These are phyloP conservation scores for Mangifera indica DNA, from an alignment of 345 rosid species.

Conservation along the genomic window DNA sequence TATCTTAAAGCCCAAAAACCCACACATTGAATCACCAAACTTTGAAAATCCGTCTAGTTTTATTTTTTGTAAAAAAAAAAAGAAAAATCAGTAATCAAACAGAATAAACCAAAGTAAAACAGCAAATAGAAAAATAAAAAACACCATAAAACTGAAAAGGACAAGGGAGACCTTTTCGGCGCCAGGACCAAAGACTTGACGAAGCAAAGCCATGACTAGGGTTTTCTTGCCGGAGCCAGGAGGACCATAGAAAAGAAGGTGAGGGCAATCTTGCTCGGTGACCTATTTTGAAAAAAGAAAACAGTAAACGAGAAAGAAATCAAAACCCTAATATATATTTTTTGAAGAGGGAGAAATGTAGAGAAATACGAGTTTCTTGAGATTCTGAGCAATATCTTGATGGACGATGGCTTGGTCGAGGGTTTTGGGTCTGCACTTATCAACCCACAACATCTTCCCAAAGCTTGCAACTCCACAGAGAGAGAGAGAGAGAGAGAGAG, in stretches of 20 bases:
- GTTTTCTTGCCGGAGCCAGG: slow-evolving; percentile 99
- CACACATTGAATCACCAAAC: background rate
- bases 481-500: background rate
- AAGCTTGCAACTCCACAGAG: background rate
- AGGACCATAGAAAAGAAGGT: slow-evolving; percentile 95
- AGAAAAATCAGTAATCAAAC: background rate
- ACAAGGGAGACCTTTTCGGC: slow-evolving; percentile 73
- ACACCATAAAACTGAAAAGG: background rate
- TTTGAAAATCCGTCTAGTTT: background rate
- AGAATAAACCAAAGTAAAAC: background rate
- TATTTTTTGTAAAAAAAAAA: background rate
- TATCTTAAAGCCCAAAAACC: background rate
- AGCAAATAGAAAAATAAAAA: background rate
- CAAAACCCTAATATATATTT: background rate
- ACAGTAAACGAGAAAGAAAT: background rate
- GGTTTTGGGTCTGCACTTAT: slow-evolving; percentile 95
- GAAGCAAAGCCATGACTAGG: slow-evolving; percentile 88
- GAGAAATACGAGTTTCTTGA: slow-evolving; percentile 76
- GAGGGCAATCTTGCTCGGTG: slow-evolving; percentile 61
- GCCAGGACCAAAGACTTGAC: slow-evolving; percentile 76
- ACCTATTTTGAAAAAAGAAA: background rate
- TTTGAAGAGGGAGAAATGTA: background rate
- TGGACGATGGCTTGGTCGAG: slow-evolving; percentile 77
- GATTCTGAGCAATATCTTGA: slow-evolving; percentile 75
- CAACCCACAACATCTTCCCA: slow-evolving; percentile 89